Conservation (phyloP, 2,329 filamentous ascomycete species). For the Cephalotrichum gorgonifer region DNA sequence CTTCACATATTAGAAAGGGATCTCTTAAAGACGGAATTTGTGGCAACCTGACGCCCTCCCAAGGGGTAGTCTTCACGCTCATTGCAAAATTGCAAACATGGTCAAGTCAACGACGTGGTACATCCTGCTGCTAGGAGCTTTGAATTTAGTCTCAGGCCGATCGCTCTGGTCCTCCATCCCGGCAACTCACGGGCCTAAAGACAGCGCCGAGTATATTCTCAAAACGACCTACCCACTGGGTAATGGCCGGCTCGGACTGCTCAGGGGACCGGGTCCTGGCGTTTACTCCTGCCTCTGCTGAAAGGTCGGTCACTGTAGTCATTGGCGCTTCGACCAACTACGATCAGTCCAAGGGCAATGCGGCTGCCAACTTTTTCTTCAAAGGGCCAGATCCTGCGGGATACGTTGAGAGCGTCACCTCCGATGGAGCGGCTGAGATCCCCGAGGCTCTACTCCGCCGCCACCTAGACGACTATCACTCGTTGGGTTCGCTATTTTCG, state of each 20-base stretch:
- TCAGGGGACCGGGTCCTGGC: conserved; percentile 15
- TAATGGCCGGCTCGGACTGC: background rate
- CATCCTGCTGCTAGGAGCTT: background rate
- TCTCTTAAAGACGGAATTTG: too few species aligned
- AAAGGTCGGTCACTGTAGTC: conserved; percentile 24
- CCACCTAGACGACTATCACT: conserved; percentile 30
- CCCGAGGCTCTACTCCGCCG: conserved; percentile 18
- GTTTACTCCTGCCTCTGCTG: conserved; percentile 13
- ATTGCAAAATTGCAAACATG: background rate
- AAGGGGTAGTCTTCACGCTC: background rate
- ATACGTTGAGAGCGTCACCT: conserved; percentile 22
- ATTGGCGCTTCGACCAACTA: conserved; percentile 37
- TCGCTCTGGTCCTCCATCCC: background rate
- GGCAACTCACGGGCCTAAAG: background rate
- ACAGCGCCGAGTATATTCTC: background rate
- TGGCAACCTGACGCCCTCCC: too few species aligned
- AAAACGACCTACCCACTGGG: background rate
- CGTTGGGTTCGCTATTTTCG: conserved; percentile 25
- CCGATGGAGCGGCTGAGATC: conserved; percentile 20
- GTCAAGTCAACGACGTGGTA: background rate
- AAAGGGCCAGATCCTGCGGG: conserved; percentile 30
- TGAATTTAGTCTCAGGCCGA: background rate
- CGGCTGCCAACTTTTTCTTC: background rate
- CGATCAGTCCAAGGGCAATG: conserved; percentile 35
- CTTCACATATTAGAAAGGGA: background rate